phyloP scores from a whole-genome alignment of 176 grass and related monocot genomes.

The Cenchrus purpureus region DNA sequence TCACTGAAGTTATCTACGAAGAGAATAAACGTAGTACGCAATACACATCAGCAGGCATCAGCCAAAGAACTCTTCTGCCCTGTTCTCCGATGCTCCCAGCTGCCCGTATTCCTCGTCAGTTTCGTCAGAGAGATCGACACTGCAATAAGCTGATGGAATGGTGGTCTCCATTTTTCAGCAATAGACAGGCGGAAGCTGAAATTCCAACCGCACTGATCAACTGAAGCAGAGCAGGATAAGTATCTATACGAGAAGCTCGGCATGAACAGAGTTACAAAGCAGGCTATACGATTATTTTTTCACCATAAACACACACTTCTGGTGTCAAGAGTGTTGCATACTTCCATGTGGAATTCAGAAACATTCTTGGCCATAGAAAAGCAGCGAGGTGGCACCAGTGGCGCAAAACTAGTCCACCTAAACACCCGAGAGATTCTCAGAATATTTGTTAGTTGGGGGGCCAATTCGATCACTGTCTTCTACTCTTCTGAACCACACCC shows the following conservation, averaged over 20 bases:
- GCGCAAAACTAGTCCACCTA: neutral
- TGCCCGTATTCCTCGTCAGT: too few species aligned
- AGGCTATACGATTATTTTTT: neutral
- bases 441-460: constrained; percentile 30
- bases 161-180: too few species aligned
- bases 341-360: neutral
- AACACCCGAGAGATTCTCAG: neutral
- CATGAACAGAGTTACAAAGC: too few species aligned
- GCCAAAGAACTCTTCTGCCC: too few species aligned
- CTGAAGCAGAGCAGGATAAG: too few species aligned
- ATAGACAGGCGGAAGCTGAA: neutral
- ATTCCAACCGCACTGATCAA: neutral
- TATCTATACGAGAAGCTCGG: too few species aligned
- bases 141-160: neutral
- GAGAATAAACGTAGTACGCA: too few species aligned
- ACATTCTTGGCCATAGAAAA: neutral
- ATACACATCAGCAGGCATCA: too few species aligned
- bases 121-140: neutral
- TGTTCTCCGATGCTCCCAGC: too few species aligned
- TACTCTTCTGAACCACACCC: neutral
- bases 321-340: too few species aligned
- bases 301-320: neutral
- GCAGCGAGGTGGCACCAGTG: neutral
- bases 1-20: too few species aligned
- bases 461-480: neutral